Evolutionary conservation across 1,139 yeast species (phyloP).

Genomic region (Geotrichum siamense): DNA sequence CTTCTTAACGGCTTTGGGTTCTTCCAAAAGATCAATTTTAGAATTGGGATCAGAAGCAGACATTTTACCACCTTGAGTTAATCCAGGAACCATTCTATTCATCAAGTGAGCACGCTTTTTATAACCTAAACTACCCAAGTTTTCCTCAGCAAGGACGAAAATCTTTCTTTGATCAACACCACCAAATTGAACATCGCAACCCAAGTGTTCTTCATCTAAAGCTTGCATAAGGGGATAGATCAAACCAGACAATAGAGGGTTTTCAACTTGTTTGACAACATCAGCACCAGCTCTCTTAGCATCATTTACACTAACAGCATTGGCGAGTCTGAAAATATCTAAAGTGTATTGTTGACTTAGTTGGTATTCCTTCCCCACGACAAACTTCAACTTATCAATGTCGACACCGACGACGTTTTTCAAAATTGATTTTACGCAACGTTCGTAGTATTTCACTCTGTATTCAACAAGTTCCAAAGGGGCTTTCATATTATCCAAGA

Average conservation of each 20-base stretch:
- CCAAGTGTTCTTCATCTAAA: conserved; percentile 85
- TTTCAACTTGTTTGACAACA: conserved; percentile 94
- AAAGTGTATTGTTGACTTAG: conserved; percentile 66
- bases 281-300: conserved; percentile 99
- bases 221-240: conserved; percentile 99
- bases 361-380: conserved; percentile 86
- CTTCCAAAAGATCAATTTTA: conserved; percentile 87
- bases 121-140: conserved; percentile 79
- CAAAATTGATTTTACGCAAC: conserved; percentile 73
- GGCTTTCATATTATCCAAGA: conserved; percentile 97
- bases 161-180: conserved; percentile 99
- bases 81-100: conserved; percentile 99
- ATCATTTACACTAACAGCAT: conserved; percentile 83
- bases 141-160: conserved; percentile 94
- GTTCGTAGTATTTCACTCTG: conserved; percentile 87
- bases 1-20: conserved; percentile 79
- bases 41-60: conserved; percentile 98
- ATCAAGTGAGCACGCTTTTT: conserved; percentile 96
- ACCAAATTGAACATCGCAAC: conserved; percentile 91
- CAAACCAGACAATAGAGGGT: conserved; percentile 87
- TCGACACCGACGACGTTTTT: conserved; percentile 76
- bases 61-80: conserved; percentile 95
- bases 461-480: conserved; percentile 83
- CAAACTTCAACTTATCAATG: conserved; percentile 76
- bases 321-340: conserved; percentile 81